Percentiles rank a stretch among this genome's conserved stretches.
Evolutionary conservation across 1,284 basidiomycete genomes (phyloP).

Genomic region (Pseudozyma hubeiensis): DNA sequence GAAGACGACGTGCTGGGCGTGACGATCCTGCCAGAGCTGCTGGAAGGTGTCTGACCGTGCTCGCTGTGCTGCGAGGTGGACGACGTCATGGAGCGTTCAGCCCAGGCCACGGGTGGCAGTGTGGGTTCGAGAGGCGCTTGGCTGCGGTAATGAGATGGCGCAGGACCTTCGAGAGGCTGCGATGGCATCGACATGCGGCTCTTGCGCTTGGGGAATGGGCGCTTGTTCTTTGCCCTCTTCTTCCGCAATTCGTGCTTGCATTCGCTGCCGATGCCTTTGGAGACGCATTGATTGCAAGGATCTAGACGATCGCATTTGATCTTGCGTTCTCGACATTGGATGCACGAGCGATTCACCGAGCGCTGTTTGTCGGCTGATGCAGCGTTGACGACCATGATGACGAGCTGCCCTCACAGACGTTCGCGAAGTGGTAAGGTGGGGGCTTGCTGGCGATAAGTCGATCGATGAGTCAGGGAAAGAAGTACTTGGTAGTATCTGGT

Average conservation of each 20-base stretch:
- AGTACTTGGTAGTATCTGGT: too few species aligned
- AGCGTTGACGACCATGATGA: slow-evolving; percentile 11
- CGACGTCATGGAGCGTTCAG: slow-evolving; percentile 15
- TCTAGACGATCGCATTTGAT: slow-evolving; percentile 45
- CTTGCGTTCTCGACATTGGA: slow-evolving; percentile 47
- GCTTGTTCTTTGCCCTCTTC: slow-evolving; percentile 48
- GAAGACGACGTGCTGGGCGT: slow-evolving; percentile 37
- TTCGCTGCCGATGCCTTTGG: slow-evolving; percentile 27
- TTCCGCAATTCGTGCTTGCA: slow-evolving; percentile 44
- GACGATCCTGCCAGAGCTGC: slow-evolving; percentile 18
- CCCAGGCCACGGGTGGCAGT: slow-evolving; percentile 8
- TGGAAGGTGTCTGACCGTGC: slow-evolving; percentile 13
- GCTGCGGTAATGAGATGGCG: not conserved
- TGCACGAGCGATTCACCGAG: slow-evolving; percentile 41
- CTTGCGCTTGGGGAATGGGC: slow-evolving; percentile 38
- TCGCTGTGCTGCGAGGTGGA: slow-evolving; percentile 28
- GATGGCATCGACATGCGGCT: slow-evolving; percentile 2
- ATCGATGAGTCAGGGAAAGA: too few species aligned
- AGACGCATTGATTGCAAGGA: slow-evolving; percentile 37
- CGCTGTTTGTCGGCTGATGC: slow-evolving; percentile 15
- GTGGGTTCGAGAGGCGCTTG: not conserved
- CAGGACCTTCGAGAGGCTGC: not conserved
- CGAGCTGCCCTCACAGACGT: not conserved
- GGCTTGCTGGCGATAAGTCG: too few species aligned
- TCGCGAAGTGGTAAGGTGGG: not conserved